phyloP scores from a whole-genome alignment of 805 yeast species.

The Candida yuanshanica region DNA sequence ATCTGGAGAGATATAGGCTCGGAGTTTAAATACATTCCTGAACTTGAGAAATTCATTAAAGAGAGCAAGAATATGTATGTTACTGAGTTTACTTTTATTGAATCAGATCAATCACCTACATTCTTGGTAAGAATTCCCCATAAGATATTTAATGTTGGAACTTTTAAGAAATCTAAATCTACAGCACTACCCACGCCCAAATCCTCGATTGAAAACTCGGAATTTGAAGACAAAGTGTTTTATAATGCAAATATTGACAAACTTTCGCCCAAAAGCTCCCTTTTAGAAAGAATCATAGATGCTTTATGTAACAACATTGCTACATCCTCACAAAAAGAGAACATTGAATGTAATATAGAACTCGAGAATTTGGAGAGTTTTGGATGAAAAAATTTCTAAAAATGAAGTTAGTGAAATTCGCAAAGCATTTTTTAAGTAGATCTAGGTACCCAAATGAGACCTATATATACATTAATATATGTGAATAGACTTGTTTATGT shows the following conservation, averaged over 20 bases:
- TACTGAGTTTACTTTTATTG: background rate
- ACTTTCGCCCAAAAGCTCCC: too few relatives aligned
- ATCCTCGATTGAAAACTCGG: background rate
- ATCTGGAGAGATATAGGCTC: background rate
- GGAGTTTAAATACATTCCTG: background rate
- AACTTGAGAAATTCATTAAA: background rate
- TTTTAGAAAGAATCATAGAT: background rate
- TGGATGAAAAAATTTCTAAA: too few relatives aligned
- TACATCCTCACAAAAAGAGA: too few relatives aligned
- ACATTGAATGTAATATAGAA: background rate
- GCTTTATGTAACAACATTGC: background rate
- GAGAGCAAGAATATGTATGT: background rate
- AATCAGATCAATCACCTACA: background rate
- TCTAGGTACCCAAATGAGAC: too few relatives aligned
- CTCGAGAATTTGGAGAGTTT: background rate
- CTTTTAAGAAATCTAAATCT: background rate
- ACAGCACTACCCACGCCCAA: background rate
- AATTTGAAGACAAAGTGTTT: background rate
- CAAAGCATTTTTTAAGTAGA: too few relatives aligned
- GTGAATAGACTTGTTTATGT: too few relatives aligned
- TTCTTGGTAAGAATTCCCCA: background rate
- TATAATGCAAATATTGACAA: too few relatives aligned
- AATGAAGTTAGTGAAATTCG: too few relatives aligned
- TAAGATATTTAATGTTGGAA: background rate
- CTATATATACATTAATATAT: too few relatives aligned